Evolutionary conservation across 768 basidiomycete genomes (phyloP), one percentile per base, ranked within the genome.

Genomic region (Sistotremastrum niveocremeum): DNA sequence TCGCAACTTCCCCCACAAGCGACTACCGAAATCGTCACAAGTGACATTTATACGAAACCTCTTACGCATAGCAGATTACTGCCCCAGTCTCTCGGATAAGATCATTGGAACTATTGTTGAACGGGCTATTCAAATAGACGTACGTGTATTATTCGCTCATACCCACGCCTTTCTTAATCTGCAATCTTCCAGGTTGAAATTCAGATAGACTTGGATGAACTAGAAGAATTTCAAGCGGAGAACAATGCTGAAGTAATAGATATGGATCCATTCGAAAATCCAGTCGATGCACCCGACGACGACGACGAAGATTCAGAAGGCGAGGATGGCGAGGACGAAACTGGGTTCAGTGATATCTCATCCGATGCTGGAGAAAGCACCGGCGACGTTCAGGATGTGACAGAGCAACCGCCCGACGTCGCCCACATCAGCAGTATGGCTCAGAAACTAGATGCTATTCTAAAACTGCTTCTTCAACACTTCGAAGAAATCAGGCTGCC

Each of bases 71-170:
- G 81, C 81, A 0, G 74, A 77, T 34, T 98, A 95, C 59, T 97
- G 93, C 57, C 79, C 87, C 0, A 91, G 89, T 58, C 67, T 97
- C 20, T 67, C 77, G 2, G 90, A 91, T 51, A 80, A 79, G 52
- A 79, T 97, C 37, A 66, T 97, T 34, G 81, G 80, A 2, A 81
- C 82, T 0, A 86, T 97, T 34, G 74, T 99, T 28, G 91, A 95
- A 61, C 79, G 90, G n/a, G 84, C 90, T 31, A 81, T 98, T 33
- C 82, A 93, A 62, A 91, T 99, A 48, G 95, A 99, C 61, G 94
- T 93, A 56, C 47, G 87, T 71, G 7, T 29, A 2, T 33, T 34
- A 35, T 4, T 41, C 20, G 37, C 3, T 42, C 47, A 34, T 12
- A 7, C 29, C 12, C 5, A 44, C 2, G 39, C 33, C 10, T 44